phyloP scores from a whole-genome alignment of 352 stramenopile species.

The Pythium vanterpoolii region DNA sequence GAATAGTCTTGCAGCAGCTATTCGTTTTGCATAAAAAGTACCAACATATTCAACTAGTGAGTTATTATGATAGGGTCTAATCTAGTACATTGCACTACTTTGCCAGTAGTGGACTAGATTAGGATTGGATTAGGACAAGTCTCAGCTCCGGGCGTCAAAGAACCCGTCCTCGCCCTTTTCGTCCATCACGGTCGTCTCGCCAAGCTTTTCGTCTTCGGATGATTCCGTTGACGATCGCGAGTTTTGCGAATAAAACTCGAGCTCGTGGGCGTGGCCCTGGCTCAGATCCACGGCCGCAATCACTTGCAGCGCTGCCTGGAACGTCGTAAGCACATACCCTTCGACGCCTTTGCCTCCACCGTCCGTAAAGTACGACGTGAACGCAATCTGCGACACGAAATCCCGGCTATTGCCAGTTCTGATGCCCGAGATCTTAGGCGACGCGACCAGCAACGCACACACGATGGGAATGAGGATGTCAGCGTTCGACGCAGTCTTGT shows the following conservation, averaged over 20 bases:
- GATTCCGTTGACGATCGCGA: background rate
- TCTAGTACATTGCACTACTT: too few species aligned
- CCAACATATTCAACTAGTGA: too few species aligned
- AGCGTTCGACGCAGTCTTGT: slow-evolving; percentile 57
- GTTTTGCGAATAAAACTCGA: slow-evolving; percentile 35
- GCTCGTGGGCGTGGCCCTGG: slow-evolving; percentile 44
- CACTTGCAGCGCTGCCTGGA: slow-evolving; percentile 68
- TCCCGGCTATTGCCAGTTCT: slow-evolving; percentile 9
- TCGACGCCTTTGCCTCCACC: slow-evolving; percentile 72
- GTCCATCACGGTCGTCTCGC: background rate
- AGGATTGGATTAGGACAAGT: background rate
- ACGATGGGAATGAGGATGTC: slow-evolving; percentile 73
- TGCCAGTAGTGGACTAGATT: too few species aligned
- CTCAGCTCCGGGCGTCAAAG: slow-evolving; percentile 33
- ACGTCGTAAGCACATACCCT: slow-evolving; percentile 73
- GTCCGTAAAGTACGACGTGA: slow-evolving; percentile 74
- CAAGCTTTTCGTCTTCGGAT: slow-evolving; percentile 18
- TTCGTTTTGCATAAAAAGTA: too few species aligned
- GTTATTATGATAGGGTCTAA: too few species aligned
- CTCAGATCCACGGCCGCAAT: slow-evolving; percentile 63
- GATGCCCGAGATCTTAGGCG: slow-evolving; percentile 13
- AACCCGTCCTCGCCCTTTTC: slow-evolving; percentile 43
- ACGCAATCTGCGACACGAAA: slow-evolving; percentile 74
- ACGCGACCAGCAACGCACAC: slow-evolving; percentile 56
- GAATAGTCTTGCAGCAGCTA: too few species aligned